phyloP scores from a whole-genome alignment of 441 rosid species.

The Kokia cookei region DNA sequence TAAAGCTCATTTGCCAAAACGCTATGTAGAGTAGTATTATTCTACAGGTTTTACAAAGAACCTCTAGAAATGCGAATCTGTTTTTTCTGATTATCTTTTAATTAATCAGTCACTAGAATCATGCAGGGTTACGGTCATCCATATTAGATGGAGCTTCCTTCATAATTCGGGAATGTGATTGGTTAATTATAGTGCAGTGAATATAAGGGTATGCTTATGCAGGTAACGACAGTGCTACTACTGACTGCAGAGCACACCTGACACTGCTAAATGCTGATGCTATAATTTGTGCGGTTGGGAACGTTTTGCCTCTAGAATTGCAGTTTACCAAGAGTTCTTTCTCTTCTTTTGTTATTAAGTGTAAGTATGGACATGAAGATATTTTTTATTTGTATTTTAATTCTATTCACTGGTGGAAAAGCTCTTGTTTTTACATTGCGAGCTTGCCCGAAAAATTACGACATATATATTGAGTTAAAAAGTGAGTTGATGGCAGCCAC shows the following conservation, averaged over 20 bases:
- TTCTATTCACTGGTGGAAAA: not conserved
- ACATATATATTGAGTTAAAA: not conserved
- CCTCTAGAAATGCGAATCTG: not conserved
- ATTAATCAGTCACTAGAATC: not conserved
- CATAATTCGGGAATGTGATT: not conserved
- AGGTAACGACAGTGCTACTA: not conserved
- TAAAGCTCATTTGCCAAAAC: not conserved
- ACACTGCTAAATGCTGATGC: not conserved
- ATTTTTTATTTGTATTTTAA: not conserved
- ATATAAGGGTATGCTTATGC: not conserved
- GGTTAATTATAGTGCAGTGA: not conserved
- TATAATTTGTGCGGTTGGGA: not conserved
- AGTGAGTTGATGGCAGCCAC: not conserved
- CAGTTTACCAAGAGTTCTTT: not conserved
- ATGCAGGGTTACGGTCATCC: not conserved
- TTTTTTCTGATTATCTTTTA: not conserved
- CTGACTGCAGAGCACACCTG: not conserved
- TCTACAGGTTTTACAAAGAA: not conserved
- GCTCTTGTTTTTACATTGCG: not conserved
- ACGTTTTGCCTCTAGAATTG: not conserved
- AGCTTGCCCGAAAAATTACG: not conserved
- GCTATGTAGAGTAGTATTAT: not conserved
- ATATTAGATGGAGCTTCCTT: not conserved
- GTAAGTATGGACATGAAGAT: not conserved
- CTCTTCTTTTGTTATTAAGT: not conserved